Evolutionary conservation across 768 basidiomycete genomes (phyloP).

Genomic region (Podaxis pistillaris): DNA sequence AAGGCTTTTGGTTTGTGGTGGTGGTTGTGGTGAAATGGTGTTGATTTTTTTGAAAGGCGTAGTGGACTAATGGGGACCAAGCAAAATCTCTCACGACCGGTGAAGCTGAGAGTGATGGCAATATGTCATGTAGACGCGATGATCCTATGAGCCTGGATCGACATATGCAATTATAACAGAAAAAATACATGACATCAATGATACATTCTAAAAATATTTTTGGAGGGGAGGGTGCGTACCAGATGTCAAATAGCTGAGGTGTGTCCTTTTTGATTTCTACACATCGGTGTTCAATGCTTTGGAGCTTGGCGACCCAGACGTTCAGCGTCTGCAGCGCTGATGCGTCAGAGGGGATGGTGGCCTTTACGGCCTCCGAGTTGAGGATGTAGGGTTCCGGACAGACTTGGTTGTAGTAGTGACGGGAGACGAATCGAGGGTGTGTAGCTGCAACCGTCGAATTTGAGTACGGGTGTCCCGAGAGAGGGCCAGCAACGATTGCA

Average conservation of each 20-base stretch:
- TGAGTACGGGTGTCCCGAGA: constrained; percentile 15
- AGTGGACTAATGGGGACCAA: constrained; percentile 62
- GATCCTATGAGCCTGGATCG: constrained; percentile 50
- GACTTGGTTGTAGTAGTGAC: constrained; percentile 42
- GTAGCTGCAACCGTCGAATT: constrained; percentile 25
- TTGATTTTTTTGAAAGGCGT: constrained; percentile 45
- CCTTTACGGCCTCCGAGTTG: constrained; percentile 26
- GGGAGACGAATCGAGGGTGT: constrained; percentile 42
- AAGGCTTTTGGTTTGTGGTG: not conserved
- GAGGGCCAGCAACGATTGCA: constrained; percentile 46
- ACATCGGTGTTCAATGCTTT: constrained; percentile 43
- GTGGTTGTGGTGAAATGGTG: constrained; percentile 31
- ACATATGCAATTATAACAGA: not conserved
- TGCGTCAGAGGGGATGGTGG: constrained; percentile 19
- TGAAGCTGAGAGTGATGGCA: constrained; percentile 42
- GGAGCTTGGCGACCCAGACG: constrained; percentile 45
- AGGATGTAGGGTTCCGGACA: constrained; percentile 37
- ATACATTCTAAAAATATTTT: not conserved
- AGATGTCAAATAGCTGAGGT: constrained; percentile 49
- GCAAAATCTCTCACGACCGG: constrained; percentile 50
- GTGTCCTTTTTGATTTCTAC: constrained; percentile 40
- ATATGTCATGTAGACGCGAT: constrained; percentile 40
- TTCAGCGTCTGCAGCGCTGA: constrained; percentile 38
- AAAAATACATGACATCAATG: not conserved
- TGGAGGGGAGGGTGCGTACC: constrained; percentile 33